Conservation (phyloP, 345 rosid species). For the Eucalyptus cloeziana region DNA sequence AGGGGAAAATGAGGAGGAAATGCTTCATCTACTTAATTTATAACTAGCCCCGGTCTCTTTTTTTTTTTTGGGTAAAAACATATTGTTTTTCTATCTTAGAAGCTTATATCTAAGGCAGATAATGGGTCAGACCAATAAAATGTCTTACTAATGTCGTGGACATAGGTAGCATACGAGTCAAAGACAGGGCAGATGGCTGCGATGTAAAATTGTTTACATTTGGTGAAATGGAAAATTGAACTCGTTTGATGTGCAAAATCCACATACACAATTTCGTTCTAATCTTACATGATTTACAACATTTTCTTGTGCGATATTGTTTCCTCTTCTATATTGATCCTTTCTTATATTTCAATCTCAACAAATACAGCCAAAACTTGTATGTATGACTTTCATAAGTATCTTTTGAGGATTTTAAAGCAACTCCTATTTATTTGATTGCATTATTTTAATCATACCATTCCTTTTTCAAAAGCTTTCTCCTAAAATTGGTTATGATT, state of each 20-base stretch:
- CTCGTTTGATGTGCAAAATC: neutral
- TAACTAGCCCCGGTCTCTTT: neutral
- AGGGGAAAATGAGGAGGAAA: neutral
- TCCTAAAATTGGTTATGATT: neutral
- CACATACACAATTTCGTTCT: neutral
- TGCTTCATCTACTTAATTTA: neutral
- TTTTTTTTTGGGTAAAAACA: no score
- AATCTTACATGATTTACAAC: no score
- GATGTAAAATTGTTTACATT: no score
- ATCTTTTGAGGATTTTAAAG: neutral
- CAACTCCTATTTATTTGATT: neutral
- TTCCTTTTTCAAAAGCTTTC: no score
- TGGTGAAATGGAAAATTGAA: neutral
- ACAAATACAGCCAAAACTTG: neutral
- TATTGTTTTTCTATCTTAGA: no score
- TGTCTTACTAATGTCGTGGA: neutral
- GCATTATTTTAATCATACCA: no score
- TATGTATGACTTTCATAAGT: neutral
- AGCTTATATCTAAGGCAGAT: neutral
- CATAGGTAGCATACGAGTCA: neutral
- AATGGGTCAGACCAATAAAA: no score
- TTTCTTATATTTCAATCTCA: neutral
- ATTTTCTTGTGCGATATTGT: fast-evolving
- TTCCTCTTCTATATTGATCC: neutral
- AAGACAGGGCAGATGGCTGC: fast-evolving